Base-by-base conservation (phyloP, 805 yeast species). In the Pichia cabralensis region DNA sequence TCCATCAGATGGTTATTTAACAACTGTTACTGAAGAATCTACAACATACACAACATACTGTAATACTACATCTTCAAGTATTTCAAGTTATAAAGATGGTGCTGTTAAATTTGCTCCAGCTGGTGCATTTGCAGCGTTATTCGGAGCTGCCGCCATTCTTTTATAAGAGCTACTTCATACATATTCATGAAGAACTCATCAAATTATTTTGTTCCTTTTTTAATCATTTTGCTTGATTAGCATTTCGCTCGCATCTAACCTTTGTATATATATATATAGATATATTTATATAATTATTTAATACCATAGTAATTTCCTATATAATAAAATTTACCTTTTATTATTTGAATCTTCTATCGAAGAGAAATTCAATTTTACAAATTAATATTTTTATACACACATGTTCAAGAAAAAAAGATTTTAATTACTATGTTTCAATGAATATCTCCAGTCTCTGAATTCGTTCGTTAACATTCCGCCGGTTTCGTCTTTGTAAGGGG, bases 361-460 rank as follows among this genome's bases (percentile, higher is more conserved):
- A n/a, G n/a, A n/a, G n/a, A n/a, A n/a, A n/a, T n/a, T n/a, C n/a
- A n/a, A n/a, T n/a, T n/a, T n/a, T n/a, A n/a, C n/a, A 13, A 13
- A n/a, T 23, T 4, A n/a, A 13, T 23, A 13, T 13, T n/a, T 13
- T 13, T 13, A 6, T 20, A 28, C 25, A 20, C 12, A 13, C 6
- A 13, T 14, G 9, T 28, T 18, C 8, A 21, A 10, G 15, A 10
- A 19, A 16, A 12, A 12, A 10, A 24, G n/a, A 9, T 26, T 14
- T 6, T 23, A 14, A 8, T 12, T 24, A 8, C 22, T n/a, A 5
- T 15, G 6, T n/a, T 33, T 31, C 20, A 49, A 36, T 28, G 45
- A 42, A n/a, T 33, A 24, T 53, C 82, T 65, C 81, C 81, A 75
- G n/a, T 58, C 53, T 36, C 58, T 64, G 45, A 76, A 76, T 34